phyloP scores from a whole-genome alignment of 768 basidiomycete species.

The Nidularia sp. region DNA sequence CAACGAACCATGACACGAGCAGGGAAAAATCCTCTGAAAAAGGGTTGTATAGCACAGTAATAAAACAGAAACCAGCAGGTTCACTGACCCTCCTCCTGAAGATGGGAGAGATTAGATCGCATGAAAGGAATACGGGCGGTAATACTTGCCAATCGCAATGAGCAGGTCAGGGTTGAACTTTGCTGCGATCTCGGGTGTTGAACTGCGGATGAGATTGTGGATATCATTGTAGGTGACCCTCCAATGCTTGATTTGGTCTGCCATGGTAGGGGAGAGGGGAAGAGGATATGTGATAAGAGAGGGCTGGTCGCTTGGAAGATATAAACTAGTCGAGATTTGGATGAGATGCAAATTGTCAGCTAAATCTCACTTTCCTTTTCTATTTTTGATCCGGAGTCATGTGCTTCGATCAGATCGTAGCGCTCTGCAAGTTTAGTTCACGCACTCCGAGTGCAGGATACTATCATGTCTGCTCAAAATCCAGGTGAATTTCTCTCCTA shows the following conservation, averaged over 20 bases:
- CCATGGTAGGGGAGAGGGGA: slow-evolving; percentile 17
- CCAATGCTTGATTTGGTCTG: slow-evolving; percentile 51
- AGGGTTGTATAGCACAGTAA: slow-evolving; percentile 2
- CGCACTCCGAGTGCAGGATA: neutral
- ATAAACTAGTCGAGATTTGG: too few relatives aligned
- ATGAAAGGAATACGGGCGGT: neutral
- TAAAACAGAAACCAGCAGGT: slow-evolving; percentile 8
- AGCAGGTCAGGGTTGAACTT: slow-evolving; percentile 86
- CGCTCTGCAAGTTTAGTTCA: neutral
- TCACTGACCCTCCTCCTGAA: slow-evolving; percentile 77
- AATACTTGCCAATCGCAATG: slow-evolving; percentile 63
- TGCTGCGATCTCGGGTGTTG: slow-evolving; percentile 61
- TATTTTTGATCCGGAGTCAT: slow-evolving; percentile 1
- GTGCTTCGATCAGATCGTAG: neutral
- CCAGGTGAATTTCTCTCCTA: neutral
- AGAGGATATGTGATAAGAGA: neutral
- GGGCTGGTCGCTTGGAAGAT: neutral
- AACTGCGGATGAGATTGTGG: slow-evolving; percentile 78
- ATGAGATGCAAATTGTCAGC: too few relatives aligned
- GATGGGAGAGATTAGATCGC: slow-evolving; percentile 7
- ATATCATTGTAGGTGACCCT: slow-evolving; percentile 88
- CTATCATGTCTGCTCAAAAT: neutral
- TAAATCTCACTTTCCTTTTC: neutral
- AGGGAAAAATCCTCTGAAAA: slow-evolving; percentile 85
- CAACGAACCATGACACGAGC: slow-evolving; percentile 76